A percentile compares a stretch with the other conserved stretches of the same genome.
Conservation (phyloP, 352 stramenopile genomes). For the Phytopythium sindhum region DNA sequence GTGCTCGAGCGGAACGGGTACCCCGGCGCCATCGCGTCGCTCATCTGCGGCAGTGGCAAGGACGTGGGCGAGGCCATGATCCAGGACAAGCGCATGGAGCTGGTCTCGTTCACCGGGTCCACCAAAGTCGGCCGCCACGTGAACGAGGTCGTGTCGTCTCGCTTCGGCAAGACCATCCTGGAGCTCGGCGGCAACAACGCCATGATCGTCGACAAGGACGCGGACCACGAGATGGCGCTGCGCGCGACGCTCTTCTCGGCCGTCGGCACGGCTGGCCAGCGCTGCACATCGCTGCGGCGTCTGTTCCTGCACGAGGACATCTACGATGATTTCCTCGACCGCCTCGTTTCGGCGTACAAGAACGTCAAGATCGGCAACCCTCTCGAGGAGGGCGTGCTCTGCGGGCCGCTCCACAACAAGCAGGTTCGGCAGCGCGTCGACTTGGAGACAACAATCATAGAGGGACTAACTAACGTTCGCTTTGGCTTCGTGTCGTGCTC, state of each 20-base stretch:
- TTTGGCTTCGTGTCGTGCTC: neutral
- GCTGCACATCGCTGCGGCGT: slow-evolving; percentile 90
- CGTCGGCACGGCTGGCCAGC: slow-evolving; percentile 90
- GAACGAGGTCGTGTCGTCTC: slow-evolving; percentile 80
- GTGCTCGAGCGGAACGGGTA: slow-evolving; percentile 87
- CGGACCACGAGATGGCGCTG: slow-evolving; percentile 89
- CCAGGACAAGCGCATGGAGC: slow-evolving; percentile 81
- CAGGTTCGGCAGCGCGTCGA: slow-evolving; percentile 16
- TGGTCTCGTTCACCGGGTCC: slow-evolving; percentile 91
- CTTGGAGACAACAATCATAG: too few species aligned
- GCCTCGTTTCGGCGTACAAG: slow-evolving; percentile 82
- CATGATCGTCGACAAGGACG: slow-evolving; percentile 92
- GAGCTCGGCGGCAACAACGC: slow-evolving; percentile 93
- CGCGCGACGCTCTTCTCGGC: slow-evolving; percentile 89
- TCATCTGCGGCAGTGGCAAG: slow-evolving; percentile 75
- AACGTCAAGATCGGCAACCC: slow-evolving; percentile 89
- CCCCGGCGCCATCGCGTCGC: slow-evolving; percentile 76
- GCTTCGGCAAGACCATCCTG: slow-evolving; percentile 91
- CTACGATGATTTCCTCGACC: slow-evolving; percentile 87
- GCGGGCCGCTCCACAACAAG: slow-evolving; percentile 68
- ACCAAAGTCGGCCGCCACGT: slow-evolving; percentile 87
- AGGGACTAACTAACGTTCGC: neutral
- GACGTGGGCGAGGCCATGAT: slow-evolving; percentile 87
- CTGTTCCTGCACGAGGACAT: slow-evolving; percentile 91
- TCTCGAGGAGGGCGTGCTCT: slow-evolving; percentile 80